Evolutionary conservation across 2,329 filamentous ascomycete species (phyloP).

Genomic region (Trichoderma sp.): DNA sequence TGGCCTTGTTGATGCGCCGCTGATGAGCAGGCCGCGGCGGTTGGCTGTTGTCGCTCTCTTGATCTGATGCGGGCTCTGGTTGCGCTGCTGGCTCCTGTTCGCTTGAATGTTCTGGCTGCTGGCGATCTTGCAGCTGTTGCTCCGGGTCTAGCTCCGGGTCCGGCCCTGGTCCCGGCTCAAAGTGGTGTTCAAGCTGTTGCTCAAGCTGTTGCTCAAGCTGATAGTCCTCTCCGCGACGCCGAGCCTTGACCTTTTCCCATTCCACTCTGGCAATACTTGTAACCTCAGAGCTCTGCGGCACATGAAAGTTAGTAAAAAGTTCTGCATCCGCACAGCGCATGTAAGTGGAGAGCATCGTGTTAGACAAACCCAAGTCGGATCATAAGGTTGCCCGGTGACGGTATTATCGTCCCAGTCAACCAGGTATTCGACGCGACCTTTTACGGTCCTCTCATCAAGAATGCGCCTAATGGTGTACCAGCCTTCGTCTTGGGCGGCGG

Average conservation of each 20-base stretch:
- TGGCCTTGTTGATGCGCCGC: conserved; percentile 24
- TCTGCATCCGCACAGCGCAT: not conserved
- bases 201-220: conserved; percentile 1
- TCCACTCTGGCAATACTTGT: conserved; percentile 32
- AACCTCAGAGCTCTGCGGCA: conserved; percentile 31
- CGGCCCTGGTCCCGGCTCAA: not conserved
- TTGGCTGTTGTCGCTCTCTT: conserved; percentile 26
- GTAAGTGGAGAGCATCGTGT: conserved; percentile 7
- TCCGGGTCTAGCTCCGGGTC: not conserved
- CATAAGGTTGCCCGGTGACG: conserved; percentile 33
- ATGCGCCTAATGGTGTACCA: conserved; percentile 39
- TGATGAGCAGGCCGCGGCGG: conserved; percentile 31
- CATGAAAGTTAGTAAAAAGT: conserved; percentile 23
- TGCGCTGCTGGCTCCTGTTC: not conserved
- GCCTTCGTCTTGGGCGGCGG: conserved; percentile 24
- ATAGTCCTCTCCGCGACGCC: conserved; percentile 4
- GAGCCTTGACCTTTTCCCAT: conserved; percentile 32
- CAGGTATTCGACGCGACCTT: conserved; percentile 33
- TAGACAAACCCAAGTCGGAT: conserved; percentile 34
- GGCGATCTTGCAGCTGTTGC: not conserved
- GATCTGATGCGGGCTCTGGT: conserved; percentile 2
- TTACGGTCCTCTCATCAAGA: conserved; percentile 33
- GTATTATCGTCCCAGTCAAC: conserved; percentile 39
- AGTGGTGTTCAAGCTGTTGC: not conserved
- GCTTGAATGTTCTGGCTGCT: not conserved